These are phyloP conservation scores for Clarireedia hainanense DNA, from an alignment of 2,329 filamentous ascomycete species.

Conservation along the genomic window DNA sequence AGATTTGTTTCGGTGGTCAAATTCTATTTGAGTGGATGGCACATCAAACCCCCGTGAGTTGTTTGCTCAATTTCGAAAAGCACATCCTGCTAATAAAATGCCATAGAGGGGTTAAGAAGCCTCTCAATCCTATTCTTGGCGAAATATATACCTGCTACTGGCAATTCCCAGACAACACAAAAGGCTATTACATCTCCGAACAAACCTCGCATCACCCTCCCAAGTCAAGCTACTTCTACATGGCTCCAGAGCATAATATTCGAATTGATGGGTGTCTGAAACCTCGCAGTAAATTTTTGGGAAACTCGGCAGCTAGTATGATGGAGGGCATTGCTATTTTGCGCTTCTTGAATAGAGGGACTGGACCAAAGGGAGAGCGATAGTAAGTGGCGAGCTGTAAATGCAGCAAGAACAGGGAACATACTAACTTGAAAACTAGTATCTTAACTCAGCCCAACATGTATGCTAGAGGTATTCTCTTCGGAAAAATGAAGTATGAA, in stretches of 20 bases:
- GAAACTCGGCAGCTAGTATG: conserved; percentile 93
- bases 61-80: background rate
- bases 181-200: conserved; percentile 92
- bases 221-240: conserved; percentile 98
- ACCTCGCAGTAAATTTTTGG: conserved; percentile 87
- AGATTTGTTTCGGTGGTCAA: conserved; percentile 94
- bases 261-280: conserved; percentile 94
- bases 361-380: conserved; percentile 64
- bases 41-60: conserved; percentile 88
- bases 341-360: conserved; percentile 70
- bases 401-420: background rate
- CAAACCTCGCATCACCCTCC: conserved; percentile 97
- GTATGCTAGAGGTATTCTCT: conserved; percentile 94
- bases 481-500: conserved; percentile 99
- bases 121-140: conserved; percentile 90
- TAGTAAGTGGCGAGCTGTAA: conserved; percentile 38
- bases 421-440: conserved; percentile 12
- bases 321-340: conserved; percentile 96
- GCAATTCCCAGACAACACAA: conserved; percentile 78
- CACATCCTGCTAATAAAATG: background rate
- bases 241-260: conserved; percentile 88
- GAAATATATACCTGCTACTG: conserved; percentile 95
- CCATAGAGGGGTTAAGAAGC: conserved; percentile 88
- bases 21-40: conserved; percentile 98
- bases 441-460: conserved; percentile 97